Conservation (phyloP, 2,329 filamentous ascomycete genomes). For the Ambrosiella cleistominuta region DNA sequence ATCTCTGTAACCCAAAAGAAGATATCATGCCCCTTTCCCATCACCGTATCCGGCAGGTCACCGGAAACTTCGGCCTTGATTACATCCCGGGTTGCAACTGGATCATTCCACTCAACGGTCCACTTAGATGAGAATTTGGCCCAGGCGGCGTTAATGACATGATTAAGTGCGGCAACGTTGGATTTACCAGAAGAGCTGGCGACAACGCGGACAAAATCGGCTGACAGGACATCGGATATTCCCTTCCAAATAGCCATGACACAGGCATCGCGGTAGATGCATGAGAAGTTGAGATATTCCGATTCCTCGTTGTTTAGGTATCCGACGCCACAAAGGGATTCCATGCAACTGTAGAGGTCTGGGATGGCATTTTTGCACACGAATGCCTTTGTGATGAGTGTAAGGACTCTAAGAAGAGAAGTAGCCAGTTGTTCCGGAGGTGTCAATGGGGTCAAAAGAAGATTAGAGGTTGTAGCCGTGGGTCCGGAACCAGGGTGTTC, state of each 20-base stretch:
- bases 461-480: neutral
- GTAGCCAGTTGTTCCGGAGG: slow-evolving; percentile 20
- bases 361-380: slow-evolving; percentile 32
- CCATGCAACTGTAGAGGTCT: slow-evolving; percentile 40
- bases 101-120: slow-evolving; percentile 18
- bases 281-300: slow-evolving; percentile 47
- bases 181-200: slow-evolving; percentile 24
- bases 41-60: slow-evolving; percentile 22
- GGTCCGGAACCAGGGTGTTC: slow-evolving; percentile 25
- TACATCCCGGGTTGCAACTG: slow-evolving; percentile 23
- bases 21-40: slow-evolving; percentile 29
- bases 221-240: slow-evolving; percentile 52
- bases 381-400: slow-evolving; percentile 42
- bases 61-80: slow-evolving; percentile 23
- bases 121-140: slow-evolving; percentile 12
- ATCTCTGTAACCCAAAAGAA: slow-evolving; percentile 28
- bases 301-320: slow-evolving; percentile 44
- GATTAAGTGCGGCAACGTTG: slow-evolving; percentile 26
- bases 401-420: slow-evolving; percentile 37
- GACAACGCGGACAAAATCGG: slow-evolving; percentile 29
- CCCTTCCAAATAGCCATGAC: slow-evolving; percentile 56
- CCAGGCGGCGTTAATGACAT: slow-evolving; percentile 20
- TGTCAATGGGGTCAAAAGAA: slow-evolving; percentile 17
- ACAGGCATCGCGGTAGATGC: slow-evolving; percentile 45
- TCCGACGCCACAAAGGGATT: slow-evolving; percentile 46